Conservation (phyloP, 1,139 yeast genomes). For the Starmera stellimalicola region DNA sequence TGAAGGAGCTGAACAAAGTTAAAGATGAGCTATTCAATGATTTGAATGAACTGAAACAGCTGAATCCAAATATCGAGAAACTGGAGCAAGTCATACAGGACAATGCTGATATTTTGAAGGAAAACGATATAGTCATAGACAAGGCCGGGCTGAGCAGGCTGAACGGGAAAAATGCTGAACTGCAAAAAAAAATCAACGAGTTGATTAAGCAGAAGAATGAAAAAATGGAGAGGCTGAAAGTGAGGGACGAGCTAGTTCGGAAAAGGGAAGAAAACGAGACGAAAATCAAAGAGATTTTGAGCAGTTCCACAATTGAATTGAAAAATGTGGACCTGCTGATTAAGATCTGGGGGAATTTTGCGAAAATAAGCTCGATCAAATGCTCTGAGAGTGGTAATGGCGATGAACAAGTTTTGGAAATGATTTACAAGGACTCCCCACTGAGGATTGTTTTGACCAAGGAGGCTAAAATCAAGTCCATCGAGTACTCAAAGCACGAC, state of each 20-base stretch:
- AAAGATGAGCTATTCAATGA: constrained; percentile 1
- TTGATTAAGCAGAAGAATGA: constrained; percentile 1
- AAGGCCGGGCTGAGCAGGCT: constrained; percentile 4
- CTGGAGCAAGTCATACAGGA: background rate
- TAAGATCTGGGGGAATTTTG: background rate
- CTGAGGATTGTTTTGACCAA: no score
- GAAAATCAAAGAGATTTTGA: background rate
- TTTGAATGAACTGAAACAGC: background rate
- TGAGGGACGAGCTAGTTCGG: background rate
- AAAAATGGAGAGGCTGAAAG: background rate
- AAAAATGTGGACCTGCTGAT: background rate
- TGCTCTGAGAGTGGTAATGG: no score
- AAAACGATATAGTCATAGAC: background rate
- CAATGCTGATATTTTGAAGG: background rate
- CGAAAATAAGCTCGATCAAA: no score
- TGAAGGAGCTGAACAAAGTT: constrained; percentile 1
- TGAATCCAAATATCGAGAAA: background rate
- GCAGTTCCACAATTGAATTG: background rate
- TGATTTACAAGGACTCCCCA: no score
- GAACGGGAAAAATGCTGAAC: constrained; percentile 1
- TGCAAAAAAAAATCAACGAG: constrained; percentile 2
- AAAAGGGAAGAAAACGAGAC: background rate
- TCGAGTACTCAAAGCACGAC: no score
- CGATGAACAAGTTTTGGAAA: no score
- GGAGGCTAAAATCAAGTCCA: no score